phyloP scores from a whole-genome alignment of 2,329 filamentous ascomycete species.

The Ophiostoma novo-ulmi region DNA sequence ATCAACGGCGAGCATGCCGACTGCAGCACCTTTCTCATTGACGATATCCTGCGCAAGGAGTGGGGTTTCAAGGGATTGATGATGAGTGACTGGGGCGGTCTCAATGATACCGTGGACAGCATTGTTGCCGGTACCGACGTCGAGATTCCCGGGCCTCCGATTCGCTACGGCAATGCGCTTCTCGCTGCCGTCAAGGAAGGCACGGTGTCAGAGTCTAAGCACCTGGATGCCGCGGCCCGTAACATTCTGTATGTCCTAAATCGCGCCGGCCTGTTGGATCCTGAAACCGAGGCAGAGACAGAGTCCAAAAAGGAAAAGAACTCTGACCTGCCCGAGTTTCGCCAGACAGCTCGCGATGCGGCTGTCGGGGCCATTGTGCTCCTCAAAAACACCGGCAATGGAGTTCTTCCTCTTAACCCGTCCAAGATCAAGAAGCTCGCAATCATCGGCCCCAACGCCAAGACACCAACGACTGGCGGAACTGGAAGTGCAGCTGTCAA shows the following conservation, averaged over 20 bases:
- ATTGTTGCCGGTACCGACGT: constrained; percentile 34
- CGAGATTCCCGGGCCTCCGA: constrained; percentile 35
- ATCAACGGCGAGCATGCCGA: constrained; percentile 59
- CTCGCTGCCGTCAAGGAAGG: constrained; percentile 22
- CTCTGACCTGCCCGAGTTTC: constrained; percentile 26
- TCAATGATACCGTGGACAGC: constrained; percentile 24
- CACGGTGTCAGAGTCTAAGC: constrained; percentile 14
- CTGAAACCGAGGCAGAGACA: not conserved
- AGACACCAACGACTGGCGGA: constrained; percentile 27
- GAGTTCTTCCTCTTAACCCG: constrained; percentile 27
- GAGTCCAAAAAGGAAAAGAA: constrained; percentile 22
- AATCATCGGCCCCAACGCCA: constrained; percentile 29
- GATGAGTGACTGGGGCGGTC: constrained; percentile 45
- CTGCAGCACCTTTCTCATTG: constrained; percentile 50
- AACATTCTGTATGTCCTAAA: constrained; percentile 20
- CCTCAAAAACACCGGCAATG: constrained; percentile 29
- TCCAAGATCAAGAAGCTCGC: constrained; percentile 18
- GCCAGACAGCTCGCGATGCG: constrained; percentile 27
- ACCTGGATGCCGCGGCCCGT: constrained; percentile 18
- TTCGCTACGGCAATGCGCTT: constrained; percentile 26
- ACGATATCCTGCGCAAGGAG: constrained; percentile 53
- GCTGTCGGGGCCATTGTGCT: constrained; percentile 30
- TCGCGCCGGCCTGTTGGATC: constrained; percentile 16
- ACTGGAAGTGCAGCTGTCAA: constrained; percentile 29
- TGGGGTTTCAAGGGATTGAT: constrained; percentile 58